phyloP scores from a whole-genome alignment of 139 green algal species.

The Mesotaenium endlicherianum region DNA sequence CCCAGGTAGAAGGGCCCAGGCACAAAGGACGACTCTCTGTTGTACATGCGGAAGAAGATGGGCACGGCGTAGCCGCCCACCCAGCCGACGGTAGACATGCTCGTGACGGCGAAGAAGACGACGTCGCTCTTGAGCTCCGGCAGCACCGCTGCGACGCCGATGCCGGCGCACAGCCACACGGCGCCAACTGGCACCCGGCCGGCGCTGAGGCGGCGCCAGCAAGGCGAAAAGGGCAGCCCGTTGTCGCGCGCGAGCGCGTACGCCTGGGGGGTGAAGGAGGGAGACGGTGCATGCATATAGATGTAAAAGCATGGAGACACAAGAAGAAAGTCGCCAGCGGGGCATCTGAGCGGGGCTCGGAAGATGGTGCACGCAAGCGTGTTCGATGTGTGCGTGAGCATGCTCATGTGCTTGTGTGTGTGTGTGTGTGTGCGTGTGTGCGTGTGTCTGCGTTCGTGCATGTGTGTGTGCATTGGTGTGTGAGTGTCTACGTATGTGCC shows the following conservation, averaged over 20 bases:
- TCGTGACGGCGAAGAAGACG: background rate
- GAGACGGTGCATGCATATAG: background rate
- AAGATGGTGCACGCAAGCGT: too few species aligned
- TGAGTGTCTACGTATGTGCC: too few species aligned
- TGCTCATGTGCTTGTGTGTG: too few species aligned
- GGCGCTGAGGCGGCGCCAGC: background rate
- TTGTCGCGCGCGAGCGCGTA: constrained; percentile 13
- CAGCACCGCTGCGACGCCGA: background rate
- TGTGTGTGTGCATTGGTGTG: too few species aligned
- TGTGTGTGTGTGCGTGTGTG: too few species aligned
- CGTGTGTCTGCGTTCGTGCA: too few species aligned
- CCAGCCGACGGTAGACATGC: constrained; percentile 16
- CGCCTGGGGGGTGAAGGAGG: background rate
- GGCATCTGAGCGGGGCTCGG: too few species aligned
- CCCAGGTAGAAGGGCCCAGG: constrained; percentile 18
- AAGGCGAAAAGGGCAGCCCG: background rate
- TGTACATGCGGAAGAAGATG: constrained; percentile 35
- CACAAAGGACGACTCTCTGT: background rate
- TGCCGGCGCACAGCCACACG: background rate
- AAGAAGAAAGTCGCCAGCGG: too few species aligned
- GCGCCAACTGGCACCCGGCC: constrained; percentile 1
- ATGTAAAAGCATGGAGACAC: too few species aligned
- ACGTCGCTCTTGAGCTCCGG: background rate
- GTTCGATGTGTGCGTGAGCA: too few species aligned
- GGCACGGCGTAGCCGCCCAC: constrained; percentile 20